Evolutionary conservation across 177 flowering plant species (phyloP), one percentile per base, ranked within the genome.

Genomic region (Vitis hybrid): DNA sequence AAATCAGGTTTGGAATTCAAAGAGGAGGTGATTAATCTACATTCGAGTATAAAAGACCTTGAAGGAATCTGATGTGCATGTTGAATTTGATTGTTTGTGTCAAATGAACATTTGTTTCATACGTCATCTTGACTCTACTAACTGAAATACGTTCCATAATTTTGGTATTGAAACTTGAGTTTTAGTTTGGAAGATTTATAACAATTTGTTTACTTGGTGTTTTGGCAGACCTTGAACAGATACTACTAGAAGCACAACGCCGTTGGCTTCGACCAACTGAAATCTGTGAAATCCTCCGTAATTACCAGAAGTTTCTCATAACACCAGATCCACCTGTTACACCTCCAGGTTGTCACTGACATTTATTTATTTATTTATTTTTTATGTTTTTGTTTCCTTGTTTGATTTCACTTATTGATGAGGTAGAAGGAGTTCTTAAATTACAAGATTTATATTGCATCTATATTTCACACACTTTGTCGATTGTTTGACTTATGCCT

Each of bases 191-290:
- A 16, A 2, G 21, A 22, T 10, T 16, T 53, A 18, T 14, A 1
- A 8, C 16, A 11, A 5, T 62, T n/a, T 3, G 56, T 33, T 21
- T 59, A 60, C 60, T 22, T 13, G 31, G 56, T 56, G 49, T 33
- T 69, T 66, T 64, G 58, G 67, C 83, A 86, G 94, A 85, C 67
- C 71, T 89, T 61, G 59, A 19, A 22, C 85, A 81, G 78, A 85
- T 90, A 72, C 59, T 86, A 50, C 55, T 61, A 57, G 92, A 90
- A 77, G 90, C 95, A 49, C 79, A 77, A 45, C 60, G 76, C 49
- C 85, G 92, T 10, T 90, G 95, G 94, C 88, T 88, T 26, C 88
- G 92, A 1, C 89, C 94, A 1, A 66, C 58, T 72, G 94, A 90
- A 80, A 80, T 90, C 53, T 87, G 88, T 73, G 86, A 88, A 79